Evolutionary conservation across 257 asterid genomes (phyloP).

Genomic region (Haberlea rhodopensis): DNA sequence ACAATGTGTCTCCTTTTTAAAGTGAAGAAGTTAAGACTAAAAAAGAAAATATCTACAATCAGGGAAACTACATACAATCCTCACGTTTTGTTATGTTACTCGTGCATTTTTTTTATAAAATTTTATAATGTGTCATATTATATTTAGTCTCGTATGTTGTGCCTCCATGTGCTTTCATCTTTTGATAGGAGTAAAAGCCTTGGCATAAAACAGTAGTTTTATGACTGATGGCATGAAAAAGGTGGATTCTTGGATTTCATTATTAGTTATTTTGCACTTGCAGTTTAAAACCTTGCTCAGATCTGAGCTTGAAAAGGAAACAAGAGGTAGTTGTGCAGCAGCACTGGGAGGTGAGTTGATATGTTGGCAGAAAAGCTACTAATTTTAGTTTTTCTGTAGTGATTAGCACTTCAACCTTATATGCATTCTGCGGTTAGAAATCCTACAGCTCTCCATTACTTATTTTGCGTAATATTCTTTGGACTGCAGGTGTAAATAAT

Average conservation of each 20-base stretch:
- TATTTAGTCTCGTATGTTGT: neutral
- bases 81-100: slow-evolving; percentile 14
- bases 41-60: too few relatives aligned
- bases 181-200: slow-evolving; percentile 9
- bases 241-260: slow-evolving; percentile 11
- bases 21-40: too few relatives aligned
- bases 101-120: slow-evolving; percentile 2
- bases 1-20: neutral
- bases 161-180: neutral
- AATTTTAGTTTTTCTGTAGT: slow-evolving; percentile 1
- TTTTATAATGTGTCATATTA: slow-evolving; percentile 6
- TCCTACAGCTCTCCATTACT: neutral
- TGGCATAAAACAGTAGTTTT: neutral
- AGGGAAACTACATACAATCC: too few relatives aligned
- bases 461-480: neutral
- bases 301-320: slow-evolving; percentile 55
- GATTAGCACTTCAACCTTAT: neutral
- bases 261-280: slow-evolving; percentile 25
- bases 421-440: slow-evolving; percentile 14
- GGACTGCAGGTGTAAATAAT: neutral
- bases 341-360: slow-evolving; percentile 53
- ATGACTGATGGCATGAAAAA: slow-evolving; percentile 3
- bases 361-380: slow-evolving; percentile 10
- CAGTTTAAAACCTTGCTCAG: slow-evolving; percentile 71
- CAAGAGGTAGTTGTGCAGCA: slow-evolving; percentile 47